Conservation (phyloP, 2,329 filamentous ascomycete genomes). For the Zasmidium citrigriseum region DNA sequence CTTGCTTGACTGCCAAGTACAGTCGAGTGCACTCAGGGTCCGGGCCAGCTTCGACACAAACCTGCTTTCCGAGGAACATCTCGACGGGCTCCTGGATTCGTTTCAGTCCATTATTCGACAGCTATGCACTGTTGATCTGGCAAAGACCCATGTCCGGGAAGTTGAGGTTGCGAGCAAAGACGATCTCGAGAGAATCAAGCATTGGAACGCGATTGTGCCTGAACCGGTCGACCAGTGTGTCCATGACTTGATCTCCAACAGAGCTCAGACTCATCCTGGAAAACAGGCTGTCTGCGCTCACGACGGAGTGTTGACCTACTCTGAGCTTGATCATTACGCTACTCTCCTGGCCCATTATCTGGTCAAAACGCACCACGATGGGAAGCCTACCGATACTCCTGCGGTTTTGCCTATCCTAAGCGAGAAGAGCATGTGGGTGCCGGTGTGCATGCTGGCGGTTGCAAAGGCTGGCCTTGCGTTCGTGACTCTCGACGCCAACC, state of each 20-base stretch:
- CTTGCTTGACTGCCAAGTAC: constrained; percentile 9
- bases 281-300: constrained; percentile 11
- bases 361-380: constrained; percentile 16
- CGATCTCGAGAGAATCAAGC: background rate
- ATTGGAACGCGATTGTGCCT: background rate
- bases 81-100: constrained; percentile 3
- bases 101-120: constrained; percentile 9
- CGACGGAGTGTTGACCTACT: constrained; percentile 15
- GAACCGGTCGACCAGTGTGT: background rate
- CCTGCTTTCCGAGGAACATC: constrained; percentile 1
- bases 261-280: background rate
- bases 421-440: constrained; percentile 5
- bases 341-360: constrained; percentile 44
- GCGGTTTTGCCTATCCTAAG: constrained; percentile 3
- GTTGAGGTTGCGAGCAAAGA: constrained; percentile 10
- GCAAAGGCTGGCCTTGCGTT: constrained; percentile 8
- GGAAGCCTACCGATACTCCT: constrained; percentile 14
- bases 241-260: background rate
- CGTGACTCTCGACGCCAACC: background rate
- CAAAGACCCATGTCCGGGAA: background rate
- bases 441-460: background rate
- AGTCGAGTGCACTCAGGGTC: background rate
- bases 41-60: constrained; percentile 8
- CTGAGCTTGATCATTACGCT: constrained; percentile 23
- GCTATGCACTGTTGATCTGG: constrained; percentile 4